These are phyloP conservation scores for Mytilinidion resinicola DNA, from an alignment of 495 filamentous ascomycete genomes.

Conservation along the genomic window DNA sequence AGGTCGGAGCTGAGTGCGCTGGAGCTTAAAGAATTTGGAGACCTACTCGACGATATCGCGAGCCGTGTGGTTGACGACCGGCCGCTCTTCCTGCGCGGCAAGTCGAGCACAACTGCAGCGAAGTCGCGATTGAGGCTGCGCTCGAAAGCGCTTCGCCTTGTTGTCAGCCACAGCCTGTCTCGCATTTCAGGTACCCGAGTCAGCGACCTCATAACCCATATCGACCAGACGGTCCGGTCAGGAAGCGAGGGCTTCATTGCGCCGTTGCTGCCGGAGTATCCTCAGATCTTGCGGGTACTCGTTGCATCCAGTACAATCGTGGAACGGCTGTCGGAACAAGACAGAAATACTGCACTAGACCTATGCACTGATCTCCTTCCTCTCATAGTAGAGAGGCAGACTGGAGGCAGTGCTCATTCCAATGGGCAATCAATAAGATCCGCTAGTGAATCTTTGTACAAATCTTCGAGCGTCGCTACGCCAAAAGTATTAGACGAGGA, in stretches of 20 bases:
- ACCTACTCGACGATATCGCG: too few relatives aligned
- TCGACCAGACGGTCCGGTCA: conserved; percentile 64
- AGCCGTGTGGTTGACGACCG: conserved; percentile 46
- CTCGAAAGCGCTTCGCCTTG: conserved; percentile 64
- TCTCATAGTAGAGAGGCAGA: background rate
- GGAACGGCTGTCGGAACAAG: conserved; percentile 62
- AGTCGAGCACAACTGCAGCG: conserved; percentile 41
- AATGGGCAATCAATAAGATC: background rate
- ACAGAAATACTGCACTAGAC: conserved; percentile 61
- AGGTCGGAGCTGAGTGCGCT: too few relatives aligned
- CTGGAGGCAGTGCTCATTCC: conserved; percentile 1
- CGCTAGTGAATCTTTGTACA: too few relatives aligned
- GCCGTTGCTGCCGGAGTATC: conserved; percentile 70
- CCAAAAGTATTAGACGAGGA: background rate
- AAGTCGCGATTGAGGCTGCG: conserved; percentile 58
- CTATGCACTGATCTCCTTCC: conserved; percentile 54
- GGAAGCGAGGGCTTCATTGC: conserved; percentile 58
- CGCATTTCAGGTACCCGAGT: conserved; percentile 71
- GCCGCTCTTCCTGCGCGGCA: conserved; percentile 53
- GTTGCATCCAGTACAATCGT: conserved; percentile 68
- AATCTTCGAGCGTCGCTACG: too few relatives aligned
- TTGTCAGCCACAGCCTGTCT: conserved; percentile 59
- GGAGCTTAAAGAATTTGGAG: too few relatives aligned
- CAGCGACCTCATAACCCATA: conserved; percentile 70
- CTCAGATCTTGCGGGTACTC: conserved; percentile 63